Evolutionary conservation across 768 basidiomycete genomes (phyloP), one percentile per base, ranked within the genome.

Genomic region (Mycena rosella): DNA sequence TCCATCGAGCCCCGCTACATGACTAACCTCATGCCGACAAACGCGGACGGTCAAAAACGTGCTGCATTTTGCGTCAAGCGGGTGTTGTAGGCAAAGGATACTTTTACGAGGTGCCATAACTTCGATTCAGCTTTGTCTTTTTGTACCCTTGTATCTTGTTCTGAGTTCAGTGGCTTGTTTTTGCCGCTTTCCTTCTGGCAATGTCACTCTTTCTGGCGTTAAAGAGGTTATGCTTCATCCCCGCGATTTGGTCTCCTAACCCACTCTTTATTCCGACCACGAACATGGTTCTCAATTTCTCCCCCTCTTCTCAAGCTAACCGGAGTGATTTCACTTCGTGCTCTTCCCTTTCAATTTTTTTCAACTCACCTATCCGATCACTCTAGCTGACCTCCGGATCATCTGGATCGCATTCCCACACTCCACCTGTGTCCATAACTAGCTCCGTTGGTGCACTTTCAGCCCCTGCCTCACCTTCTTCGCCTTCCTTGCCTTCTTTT

Each of bases 41-140:
- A 65, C 32, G 38, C 55, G 30, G 48, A 65, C 22, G 63, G 63
- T 51, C 48, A 57, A 47, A 65, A 65, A 59, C 55, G 63, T 32
- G 63, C 63, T 30, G 47, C 57, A 52, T 65, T 65, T 34, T 59
- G 63, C 52, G 63, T 65, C 56, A 45, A 58, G 63, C 54, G 63
- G 48, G 63, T 65, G 48, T 48, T 63, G 61, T 63, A 63, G 62
- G 60, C 40, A 53, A 60, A 60, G 51, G 40, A 53, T 62, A 53
- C 38, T 42, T 62, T 62, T 62, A 44, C n/a, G 51, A 52, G 48
- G 38, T 52, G 38, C 36, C 38, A 42, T 42, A 61, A 61, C 48
- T 61, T 61, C 60, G 48, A 51, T 61, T 49, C 20, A 52, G 49
- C 51, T 52, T 61, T 61, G 36, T 61, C 38, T 42, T 42, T 38